Evolutionary conservation across 805 yeast genomes (phyloP), one percentile per base, ranked within the genome.

Genomic region (Starmerella potacharoeniae): DNA sequence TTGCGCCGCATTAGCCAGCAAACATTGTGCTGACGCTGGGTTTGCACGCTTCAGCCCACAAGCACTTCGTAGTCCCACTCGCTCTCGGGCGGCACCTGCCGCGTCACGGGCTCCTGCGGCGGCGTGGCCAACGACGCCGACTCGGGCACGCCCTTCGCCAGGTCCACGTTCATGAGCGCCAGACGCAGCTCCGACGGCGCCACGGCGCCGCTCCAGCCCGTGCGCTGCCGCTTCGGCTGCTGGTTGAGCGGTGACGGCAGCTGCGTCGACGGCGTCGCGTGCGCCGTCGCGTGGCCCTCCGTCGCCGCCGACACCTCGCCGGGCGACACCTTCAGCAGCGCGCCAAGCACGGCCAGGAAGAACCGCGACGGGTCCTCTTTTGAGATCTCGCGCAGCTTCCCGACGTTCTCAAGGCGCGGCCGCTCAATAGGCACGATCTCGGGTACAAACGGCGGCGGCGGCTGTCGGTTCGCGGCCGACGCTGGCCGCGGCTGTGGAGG

Each of bases 261-360:
- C 5, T 49, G 39, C 11, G 39, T 29, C 9, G 51, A 31, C 17
- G 22, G 33, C 6, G 34, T 6, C 16, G 33, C 22, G 22, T 22
- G 22, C 22, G 22, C 16, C 7, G 31, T 16, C 33, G 63, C 60
- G 36, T 55, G 44, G 61, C 63, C 36, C 30, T 49, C 54, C 13
- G 46, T n/a, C 11, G 35, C 29, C 5, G 54, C 53, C 9, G 54
- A 36, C 14, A 67, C 59, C 39, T 67, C 71, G 28, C 65, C 68
- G 10, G 68, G 65, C 6, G 66, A 52, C 13, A 67, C 65, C 51
- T 67, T 69, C 49, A 69, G 59, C 9, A 66, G 67, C 16, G 70
- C 67, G 5, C 69, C 71, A 33, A 69, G 62, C 22, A 66, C 61
- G 5, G 71, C 58, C 36, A 68, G 51, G 52, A 68, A 65, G 56